phyloP scores from a whole-genome alignment of 768 basidiomycete genomes.

The Strobilomyces echinocephalus region DNA sequence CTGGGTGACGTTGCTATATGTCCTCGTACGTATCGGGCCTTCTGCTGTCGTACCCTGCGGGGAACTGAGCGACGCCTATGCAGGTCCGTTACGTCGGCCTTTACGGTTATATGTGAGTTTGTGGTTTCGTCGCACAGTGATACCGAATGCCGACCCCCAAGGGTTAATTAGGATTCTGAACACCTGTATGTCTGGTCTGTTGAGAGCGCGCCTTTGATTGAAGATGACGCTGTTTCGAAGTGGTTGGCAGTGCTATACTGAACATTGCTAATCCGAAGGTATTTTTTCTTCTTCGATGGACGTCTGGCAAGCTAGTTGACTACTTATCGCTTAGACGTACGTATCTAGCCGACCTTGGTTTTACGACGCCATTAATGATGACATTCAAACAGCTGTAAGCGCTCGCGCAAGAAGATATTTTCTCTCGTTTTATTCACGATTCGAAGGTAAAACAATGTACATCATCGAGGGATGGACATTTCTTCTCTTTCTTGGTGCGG shows the following conservation, averaged over 20 bases:
- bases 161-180: not conserved
- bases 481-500: not conserved
- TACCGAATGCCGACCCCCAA: not conserved
- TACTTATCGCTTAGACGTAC: not conserved
- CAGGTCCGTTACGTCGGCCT: constrained; percentile 6
- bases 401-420: not conserved
- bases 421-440: not conserved
- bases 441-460: not conserved
- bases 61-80: not conserved
- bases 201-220: not conserved
- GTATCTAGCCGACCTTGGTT: not conserved
- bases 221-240: not conserved
- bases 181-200: not conserved
- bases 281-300: not conserved
- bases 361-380: not conserved
- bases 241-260: constrained; percentile 3
- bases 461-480: not conserved
- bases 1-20: not conserved
- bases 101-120: not conserved
- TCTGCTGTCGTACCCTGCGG: not conserved
- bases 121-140: not conserved
- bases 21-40: not conserved
- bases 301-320: not conserved
- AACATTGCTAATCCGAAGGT: not conserved
- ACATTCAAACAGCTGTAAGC: not conserved